phyloP scores from a whole-genome alignment of 176 grass and related monocot genomes.

The Oryza meridionalis region DNA sequence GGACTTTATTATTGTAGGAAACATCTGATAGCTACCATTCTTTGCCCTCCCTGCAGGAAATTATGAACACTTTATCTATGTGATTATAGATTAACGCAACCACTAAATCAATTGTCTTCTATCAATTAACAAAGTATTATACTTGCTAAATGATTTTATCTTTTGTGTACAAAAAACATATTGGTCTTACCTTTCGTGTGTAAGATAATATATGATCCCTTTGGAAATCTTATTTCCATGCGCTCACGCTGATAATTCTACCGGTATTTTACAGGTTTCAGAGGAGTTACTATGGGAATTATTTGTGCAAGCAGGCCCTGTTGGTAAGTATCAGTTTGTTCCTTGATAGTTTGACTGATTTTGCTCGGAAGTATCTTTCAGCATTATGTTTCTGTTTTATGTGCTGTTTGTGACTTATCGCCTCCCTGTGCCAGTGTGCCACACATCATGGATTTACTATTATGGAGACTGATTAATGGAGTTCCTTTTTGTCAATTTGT shows the following conservation, averaged over 20 bases:
- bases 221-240: not conserved
- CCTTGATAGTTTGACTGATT: not conserved
- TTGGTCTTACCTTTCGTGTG: not conserved
- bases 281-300: slow-evolving; percentile 97
- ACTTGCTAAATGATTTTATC: not conserved
- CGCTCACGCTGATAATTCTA: slow-evolving; percentile 11
- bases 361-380: not conserved
- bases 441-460: not conserved
- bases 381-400: slow-evolving; percentile 1
- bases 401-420: not conserved
- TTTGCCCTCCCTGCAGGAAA: not conserved
- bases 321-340: slow-evolving; percentile 65
- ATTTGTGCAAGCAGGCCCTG: slow-evolving; percentile 96
- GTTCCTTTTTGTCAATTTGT: slow-evolving; percentile 31
- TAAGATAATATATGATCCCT: not conserved
- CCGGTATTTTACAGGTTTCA: slow-evolving; percentile 46
- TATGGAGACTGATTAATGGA: slow-evolving; percentile 19
- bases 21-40: not conserved
- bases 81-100: not conserved
- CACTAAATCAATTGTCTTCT: not conserved
- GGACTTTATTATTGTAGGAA: not conserved
- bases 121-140: slow-evolving; percentile 4
- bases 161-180: not conserved
- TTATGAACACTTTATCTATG: not conserved
- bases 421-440: too few relatives aligned